A percentile compares a stretch with the other conserved stretches of the same genome.
These are phyloP conservation scores for Magnusiomyces magnusii DNA, from an alignment of 1,139 yeast genomes.

Conservation along the genomic window DNA sequence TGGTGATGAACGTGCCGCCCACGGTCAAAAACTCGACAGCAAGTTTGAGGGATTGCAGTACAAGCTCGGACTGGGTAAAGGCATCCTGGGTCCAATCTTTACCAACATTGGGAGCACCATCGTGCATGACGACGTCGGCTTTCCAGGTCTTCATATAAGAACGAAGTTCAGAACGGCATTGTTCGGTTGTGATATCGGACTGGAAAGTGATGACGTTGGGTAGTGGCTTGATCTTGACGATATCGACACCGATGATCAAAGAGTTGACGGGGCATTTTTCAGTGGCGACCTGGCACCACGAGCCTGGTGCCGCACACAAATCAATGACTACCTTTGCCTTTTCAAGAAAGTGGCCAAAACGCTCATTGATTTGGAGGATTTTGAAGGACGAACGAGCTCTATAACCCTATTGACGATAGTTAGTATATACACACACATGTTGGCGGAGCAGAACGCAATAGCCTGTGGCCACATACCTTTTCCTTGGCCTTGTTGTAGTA, in stretches of 20 bases:
- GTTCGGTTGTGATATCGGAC: slow-evolving; percentile 96
- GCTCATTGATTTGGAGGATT: slow-evolving; percentile 89
- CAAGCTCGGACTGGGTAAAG: slow-evolving; percentile 92
- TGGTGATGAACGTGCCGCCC: slow-evolving; percentile 97
- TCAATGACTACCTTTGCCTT: slow-evolving; percentile 96
- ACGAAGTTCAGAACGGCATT: slow-evolving; percentile 86
- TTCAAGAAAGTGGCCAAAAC: slow-evolving; percentile 90
- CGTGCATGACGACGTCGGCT: slow-evolving; percentile 96
- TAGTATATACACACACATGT: too few relatives aligned
- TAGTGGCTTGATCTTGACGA: slow-evolving; percentile 90
- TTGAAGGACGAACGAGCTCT: slow-evolving; percentile 99
- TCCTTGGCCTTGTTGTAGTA: slow-evolving; percentile 95
- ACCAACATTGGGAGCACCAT: slow-evolving; percentile 99
- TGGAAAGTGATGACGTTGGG: slow-evolving; percentile 94
- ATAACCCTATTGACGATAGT: slow-evolving; percentile 48
- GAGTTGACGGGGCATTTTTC: slow-evolving; percentile 89
- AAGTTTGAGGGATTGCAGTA: slow-evolving; percentile 82
- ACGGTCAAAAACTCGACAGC: slow-evolving; percentile 91
- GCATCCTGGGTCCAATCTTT: slow-evolving; percentile 99
- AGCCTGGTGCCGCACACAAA: slow-evolving; percentile 99
- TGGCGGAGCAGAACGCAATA: too few relatives aligned
- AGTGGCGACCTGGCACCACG: slow-evolving; percentile 99
- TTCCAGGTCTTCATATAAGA: slow-evolving; percentile 99
- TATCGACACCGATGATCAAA: slow-evolving; percentile 93
- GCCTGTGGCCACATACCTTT: too few relatives aligned